phyloP scores from a whole-genome alignment of 257 asterid genomes.

The Paulownia fortunei region DNA sequence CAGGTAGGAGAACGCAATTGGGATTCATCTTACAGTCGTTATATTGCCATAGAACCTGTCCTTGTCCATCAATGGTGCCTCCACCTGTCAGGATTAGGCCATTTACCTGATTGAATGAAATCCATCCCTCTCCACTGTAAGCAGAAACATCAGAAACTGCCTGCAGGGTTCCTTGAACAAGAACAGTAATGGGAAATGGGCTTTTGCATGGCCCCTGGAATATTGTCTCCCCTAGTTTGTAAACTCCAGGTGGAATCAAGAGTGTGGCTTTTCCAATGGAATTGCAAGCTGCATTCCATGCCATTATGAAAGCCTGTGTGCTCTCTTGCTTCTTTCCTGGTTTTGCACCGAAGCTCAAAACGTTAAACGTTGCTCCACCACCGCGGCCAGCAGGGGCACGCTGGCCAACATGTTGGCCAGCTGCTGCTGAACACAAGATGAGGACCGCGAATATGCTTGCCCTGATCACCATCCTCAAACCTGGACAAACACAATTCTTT shows the following conservation, averaged over 20 bases:
- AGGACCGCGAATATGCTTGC: slow-evolving; percentile 23
- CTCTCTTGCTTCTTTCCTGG: slow-evolving; percentile 42
- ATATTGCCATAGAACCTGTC: slow-evolving; percentile 47
- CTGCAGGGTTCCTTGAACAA: slow-evolving; percentile 45
- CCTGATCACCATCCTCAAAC: slow-evolving; percentile 41
- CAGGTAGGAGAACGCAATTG: slow-evolving; percentile 51
- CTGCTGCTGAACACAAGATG: slow-evolving; percentile 36
- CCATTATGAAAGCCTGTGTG: slow-evolving; percentile 57
- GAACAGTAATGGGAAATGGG: slow-evolving; percentile 37
- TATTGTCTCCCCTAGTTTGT: slow-evolving; percentile 35
- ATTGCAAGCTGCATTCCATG: slow-evolving; percentile 69
- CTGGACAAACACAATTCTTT: neutral
- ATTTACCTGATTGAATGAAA: slow-evolving; percentile 32
- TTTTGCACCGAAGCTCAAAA: slow-evolving; percentile 55
- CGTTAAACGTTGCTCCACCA: slow-evolving; percentile 43
- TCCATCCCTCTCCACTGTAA: slow-evolving; percentile 49
- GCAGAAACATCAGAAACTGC: slow-evolving; percentile 49
- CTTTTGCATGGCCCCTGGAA: slow-evolving; percentile 58
- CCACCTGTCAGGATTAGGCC: slow-evolving; percentile 53
- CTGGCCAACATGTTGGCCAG: neutral
- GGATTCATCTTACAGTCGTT: slow-evolving; percentile 50
- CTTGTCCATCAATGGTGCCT: slow-evolving; percentile 59
- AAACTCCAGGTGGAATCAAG: slow-evolving; percentile 46
- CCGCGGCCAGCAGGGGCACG: neutral
- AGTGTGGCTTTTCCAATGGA: slow-evolving; percentile 43